Conservation (phyloP, 2,329 filamentous ascomycete species). For the Pseudocercospora fuligena region DNA sequence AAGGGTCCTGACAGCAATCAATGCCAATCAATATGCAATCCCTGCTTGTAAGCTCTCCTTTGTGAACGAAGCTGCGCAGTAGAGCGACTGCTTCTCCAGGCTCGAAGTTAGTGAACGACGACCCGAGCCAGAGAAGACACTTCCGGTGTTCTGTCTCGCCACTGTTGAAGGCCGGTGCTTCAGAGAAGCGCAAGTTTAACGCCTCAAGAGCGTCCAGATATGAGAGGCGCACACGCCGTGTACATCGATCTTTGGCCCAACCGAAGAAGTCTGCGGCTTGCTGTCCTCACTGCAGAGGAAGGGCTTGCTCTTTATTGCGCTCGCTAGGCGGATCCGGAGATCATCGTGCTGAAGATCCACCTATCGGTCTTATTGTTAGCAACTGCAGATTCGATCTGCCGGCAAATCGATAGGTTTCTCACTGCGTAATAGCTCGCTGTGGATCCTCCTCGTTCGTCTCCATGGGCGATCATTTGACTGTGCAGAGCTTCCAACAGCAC, state of each 20-base stretch:
- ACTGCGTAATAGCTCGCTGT: not conserved
- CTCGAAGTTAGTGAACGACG: slow-evolving; percentile 1
- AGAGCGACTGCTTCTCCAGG: not conserved
- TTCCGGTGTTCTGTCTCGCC: not conserved
- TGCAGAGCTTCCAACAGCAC: not conserved
- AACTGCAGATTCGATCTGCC: not conserved
- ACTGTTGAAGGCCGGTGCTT: not conserved
- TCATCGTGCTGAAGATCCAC: not conserved
- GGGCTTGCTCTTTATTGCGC: not conserved
- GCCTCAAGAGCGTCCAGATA: not conserved
- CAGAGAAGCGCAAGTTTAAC: not conserved
- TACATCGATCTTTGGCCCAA: not conserved
- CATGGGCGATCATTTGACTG: not conserved
- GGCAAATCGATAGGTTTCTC: too few species aligned
- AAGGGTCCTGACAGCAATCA: not conserved
- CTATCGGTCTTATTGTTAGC: not conserved
- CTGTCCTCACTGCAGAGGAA: not conserved
- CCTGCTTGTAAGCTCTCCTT: not conserved
- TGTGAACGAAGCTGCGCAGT: not conserved
- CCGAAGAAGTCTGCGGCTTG: not conserved
- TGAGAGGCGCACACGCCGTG: not conserved
- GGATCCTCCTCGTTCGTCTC: not conserved
- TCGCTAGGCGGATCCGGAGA: not conserved
- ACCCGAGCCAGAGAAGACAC: not conserved
- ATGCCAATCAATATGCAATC: slow-evolving; percentile 2